Evolutionary conservation across 208 protist species (phyloP), one percentile per base, ranked within the genome.

Genomic region (Trypanosoma conorhini): DNA sequence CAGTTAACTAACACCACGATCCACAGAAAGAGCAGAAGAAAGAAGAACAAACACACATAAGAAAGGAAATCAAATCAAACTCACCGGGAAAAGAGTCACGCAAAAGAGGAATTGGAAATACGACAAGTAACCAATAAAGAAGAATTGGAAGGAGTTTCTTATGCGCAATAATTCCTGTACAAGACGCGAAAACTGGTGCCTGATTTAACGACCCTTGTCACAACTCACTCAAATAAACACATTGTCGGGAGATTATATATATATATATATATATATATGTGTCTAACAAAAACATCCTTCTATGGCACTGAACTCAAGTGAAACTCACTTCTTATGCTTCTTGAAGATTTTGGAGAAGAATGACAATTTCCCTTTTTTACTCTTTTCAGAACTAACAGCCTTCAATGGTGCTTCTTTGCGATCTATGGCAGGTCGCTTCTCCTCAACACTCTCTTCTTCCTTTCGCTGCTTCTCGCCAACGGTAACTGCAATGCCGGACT

Each of bases 291-390:
- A 38, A 72, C 19, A 38, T 13, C 21, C 24, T 28, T 13, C 3
- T 46, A 42, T 26, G 22, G 26, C 2, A 54, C 50, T 28, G 5
- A 40, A 15, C 46, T 17, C 30, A 48, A 38, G 31, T 54, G 22
- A 76, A 57, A 21, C 33, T 72, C 35, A 60, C 46, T 56, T 70
- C 40, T 62, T 61, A 17, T 59, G 72, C 69, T 62, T 76, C 51
- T n/a, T 57, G 56, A 80, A 80, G 0, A 80, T 13, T 30, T 64
- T 81, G 19, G 60, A 62, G 15, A 76, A 52, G 31, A 81, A 58
- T 35, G n/a, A 55, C 31, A 48, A 67, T 30, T 54, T 61, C 44
- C 73, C 56, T 40, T 62, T 63, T 26, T 71, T 71, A 7, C 3
- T 38, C 15, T 62, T 63, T 63, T 33, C 46, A 63, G 35, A 8